A percentile compares a stretch with the other conserved stretches of the same genome.
These are phyloP conservation scores for Tolypocladium nubicola DNA, from an alignment of 2,329 filamentous ascomycete species.

Conservation along the genomic window DNA sequence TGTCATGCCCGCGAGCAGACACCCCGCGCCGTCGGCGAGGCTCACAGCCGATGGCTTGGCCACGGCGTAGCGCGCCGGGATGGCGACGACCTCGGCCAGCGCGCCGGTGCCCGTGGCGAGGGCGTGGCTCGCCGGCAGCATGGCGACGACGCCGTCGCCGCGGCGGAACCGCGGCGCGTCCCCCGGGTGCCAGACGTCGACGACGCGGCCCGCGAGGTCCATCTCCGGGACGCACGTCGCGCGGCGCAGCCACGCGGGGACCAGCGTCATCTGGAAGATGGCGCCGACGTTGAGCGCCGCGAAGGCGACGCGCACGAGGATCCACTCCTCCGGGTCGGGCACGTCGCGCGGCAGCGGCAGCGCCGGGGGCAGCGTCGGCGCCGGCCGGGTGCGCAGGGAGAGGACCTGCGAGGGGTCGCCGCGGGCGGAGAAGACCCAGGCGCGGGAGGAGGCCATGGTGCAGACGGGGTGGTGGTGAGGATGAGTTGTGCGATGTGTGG, in stretches of 20 bases:
- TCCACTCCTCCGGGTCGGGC: conserved; percentile 19
- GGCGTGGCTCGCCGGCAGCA: conserved; percentile 22
- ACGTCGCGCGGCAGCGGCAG: conserved; percentile 16
- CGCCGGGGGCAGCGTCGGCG: conserved; percentile 14
- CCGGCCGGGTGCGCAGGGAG: conserved; percentile 10
- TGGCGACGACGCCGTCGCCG: conserved; percentile 26
- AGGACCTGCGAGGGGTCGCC: conserved; percentile 16
- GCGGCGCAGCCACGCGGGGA: conserved; percentile 26
- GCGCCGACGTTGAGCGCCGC: conserved; percentile 35
- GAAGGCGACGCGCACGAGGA: conserved; percentile 29
- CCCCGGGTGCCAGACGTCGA: conserved; percentile 19
- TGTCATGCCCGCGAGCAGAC: conserved; percentile 27
- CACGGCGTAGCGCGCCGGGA: conserved; percentile 22
- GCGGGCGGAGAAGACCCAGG: conserved; percentile 18
- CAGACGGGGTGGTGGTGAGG: not conserved
- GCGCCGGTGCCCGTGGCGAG: conserved; percentile 25
- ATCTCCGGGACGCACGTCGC: conserved; percentile 27
- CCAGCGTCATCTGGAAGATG: conserved; percentile 27
- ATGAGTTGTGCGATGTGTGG: not conserved
- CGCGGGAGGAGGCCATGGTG: not conserved
- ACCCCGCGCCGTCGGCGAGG: conserved; percentile 24
- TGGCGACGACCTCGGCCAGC: conserved; percentile 26
- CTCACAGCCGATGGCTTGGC: conserved; percentile 17
- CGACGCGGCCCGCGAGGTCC: conserved; percentile 31
- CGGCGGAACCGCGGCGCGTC: conserved; percentile 11